Percentiles rank a stretch among this genome's conserved stretches.
Evolutionary conservation across 2,329 filamentous ascomycete genomes (phyloP).

Genomic region (Fusarium miscanthi): DNA sequence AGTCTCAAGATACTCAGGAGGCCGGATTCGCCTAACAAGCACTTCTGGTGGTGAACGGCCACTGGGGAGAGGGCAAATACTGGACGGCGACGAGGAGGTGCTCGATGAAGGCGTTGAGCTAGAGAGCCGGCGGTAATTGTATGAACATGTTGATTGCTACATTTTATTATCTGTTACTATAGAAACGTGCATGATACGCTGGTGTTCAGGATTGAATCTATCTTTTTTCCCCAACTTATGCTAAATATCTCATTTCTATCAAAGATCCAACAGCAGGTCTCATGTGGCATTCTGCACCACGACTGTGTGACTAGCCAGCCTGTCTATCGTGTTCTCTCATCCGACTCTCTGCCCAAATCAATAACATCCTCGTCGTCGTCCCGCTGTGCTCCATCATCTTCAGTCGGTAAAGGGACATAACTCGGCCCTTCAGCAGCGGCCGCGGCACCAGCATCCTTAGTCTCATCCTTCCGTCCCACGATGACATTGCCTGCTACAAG

Average conservation of each 20-base stretch:
- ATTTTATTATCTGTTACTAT: slow-evolving; percentile 13
- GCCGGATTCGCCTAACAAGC: slow-evolving; percentile 64
- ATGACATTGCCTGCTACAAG: slow-evolving; percentile 82
- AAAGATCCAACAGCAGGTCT: not conserved
- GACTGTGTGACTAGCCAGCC: not conserved
- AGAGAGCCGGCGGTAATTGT: slow-evolving; percentile 49
- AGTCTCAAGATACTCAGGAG: slow-evolving; percentile 64
- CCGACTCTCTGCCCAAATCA: slow-evolving; percentile 47
- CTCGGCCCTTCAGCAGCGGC: slow-evolving; percentile 42
- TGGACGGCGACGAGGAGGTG: slow-evolving; percentile 57
- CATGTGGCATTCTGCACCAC: not conserved
- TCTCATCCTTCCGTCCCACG: slow-evolving; percentile 76
- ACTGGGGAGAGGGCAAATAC: slow-evolving; percentile 58
- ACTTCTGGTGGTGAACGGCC: slow-evolving; percentile 51
- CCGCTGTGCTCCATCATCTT: slow-evolving; percentile 33
- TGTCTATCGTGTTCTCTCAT: slow-evolving; percentile 33
- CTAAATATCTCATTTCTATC: not conserved
- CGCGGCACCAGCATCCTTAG: slow-evolving; percentile 36
- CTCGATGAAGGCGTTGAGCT: slow-evolving; percentile 58
- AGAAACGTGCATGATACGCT: slow-evolving; percentile 35
- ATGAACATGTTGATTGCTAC: slow-evolving; percentile 3
- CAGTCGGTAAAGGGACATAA: slow-evolving; percentile 47
- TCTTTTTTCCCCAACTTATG: slow-evolving; percentile 16
- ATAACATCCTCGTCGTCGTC: slow-evolving; percentile 51
- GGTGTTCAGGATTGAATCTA: slow-evolving; percentile 38